phyloP scores from a whole-genome alignment of 108 stramenopile genomes.

The Pseudonitzschia pungens region DNA sequence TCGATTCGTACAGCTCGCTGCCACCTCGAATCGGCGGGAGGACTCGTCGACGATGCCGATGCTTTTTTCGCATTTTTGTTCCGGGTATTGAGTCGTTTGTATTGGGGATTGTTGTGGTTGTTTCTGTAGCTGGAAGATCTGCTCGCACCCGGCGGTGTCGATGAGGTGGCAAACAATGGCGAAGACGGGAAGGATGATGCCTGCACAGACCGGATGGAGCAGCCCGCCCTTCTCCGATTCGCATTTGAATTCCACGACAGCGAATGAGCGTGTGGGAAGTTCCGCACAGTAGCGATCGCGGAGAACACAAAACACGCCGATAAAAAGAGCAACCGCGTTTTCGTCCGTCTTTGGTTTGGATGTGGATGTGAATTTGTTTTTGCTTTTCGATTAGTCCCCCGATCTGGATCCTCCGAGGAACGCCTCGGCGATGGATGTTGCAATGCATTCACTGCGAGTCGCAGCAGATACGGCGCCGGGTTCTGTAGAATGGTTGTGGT shows the following conservation, averaged over 20 bases:
- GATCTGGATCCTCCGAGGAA: too few species aligned
- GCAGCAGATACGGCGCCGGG: too few species aligned
- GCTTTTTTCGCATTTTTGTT: too few species aligned
- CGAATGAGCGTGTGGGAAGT: neutral
- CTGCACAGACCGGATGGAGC: neutral
- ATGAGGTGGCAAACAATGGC: neutral
- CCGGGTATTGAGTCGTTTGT: too few species aligned
- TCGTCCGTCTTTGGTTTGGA: too few species aligned
- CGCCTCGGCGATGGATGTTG: too few species aligned
- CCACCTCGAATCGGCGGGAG: neutral
- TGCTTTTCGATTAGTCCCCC: too few species aligned
- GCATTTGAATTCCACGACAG: neutral
- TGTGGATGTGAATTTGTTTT: too few species aligned
- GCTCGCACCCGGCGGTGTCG: neutral
- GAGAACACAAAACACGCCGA: neutral
- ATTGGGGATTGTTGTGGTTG: neutral
- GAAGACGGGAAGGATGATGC: neutral
- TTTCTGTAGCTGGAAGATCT: neutral
- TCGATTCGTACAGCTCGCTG: constrained; percentile 14
- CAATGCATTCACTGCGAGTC: too few species aligned
- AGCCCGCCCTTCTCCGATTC: neutral
- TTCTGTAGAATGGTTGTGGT: too few species aligned
- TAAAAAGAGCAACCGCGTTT: too few species aligned
- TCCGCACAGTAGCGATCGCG: neutral
- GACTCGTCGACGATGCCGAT: neutral